Evolutionary conservation across 2,329 filamentous ascomycete genomes (phyloP).

Genomic region (Tolypocladium nubicola): DNA sequence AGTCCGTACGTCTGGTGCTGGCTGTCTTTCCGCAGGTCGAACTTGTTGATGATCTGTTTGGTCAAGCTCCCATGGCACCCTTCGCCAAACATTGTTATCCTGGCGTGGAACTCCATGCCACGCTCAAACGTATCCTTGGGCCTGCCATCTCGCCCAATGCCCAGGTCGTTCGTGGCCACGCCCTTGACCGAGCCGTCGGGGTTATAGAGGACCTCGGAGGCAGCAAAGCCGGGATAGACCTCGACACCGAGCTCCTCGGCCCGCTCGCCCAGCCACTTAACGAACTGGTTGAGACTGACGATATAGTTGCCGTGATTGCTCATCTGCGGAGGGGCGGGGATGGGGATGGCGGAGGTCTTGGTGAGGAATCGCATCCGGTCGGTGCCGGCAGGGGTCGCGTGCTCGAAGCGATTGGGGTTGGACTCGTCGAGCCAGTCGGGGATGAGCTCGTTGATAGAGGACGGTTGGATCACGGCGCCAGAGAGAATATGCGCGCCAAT

Average conservation of each 20-base stretch:
- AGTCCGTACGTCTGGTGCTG: slow-evolving; percentile 93
- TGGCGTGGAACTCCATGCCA: slow-evolving; percentile 96
- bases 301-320: slow-evolving; percentile 98
- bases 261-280: slow-evolving; percentile 89
- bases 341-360: slow-evolving; percentile 62
- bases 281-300: slow-evolving; percentile 86
- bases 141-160: slow-evolving; percentile 69
- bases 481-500: slow-evolving; percentile 92
- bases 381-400: slow-evolving; percentile 70
- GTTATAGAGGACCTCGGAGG: slow-evolving; percentile 82
- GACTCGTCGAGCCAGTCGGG: slow-evolving; percentile 87
- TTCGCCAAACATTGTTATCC: slow-evolving; percentile 84
- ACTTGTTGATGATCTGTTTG: slow-evolving; percentile 93
- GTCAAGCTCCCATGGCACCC: slow-evolving; percentile 92
- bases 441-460: slow-evolving; percentile 77
- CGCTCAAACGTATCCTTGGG: slow-evolving; percentile 87
- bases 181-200: slow-evolving; percentile 81
- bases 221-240: slow-evolving; percentile 91
- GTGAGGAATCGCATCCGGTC: slow-evolving; percentile 95
- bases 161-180: slow-evolving; percentile 92
- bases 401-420: slow-evolving; percentile 79
- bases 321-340: slow-evolving; percentile 93
- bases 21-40: slow-evolving; percentile 77
- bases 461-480: slow-evolving; percentile 88
- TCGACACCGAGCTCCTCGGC: slow-evolving; percentile 97